Conservation (phyloP, 805 yeast species). For the Myxozyma mucilagina region DNA sequence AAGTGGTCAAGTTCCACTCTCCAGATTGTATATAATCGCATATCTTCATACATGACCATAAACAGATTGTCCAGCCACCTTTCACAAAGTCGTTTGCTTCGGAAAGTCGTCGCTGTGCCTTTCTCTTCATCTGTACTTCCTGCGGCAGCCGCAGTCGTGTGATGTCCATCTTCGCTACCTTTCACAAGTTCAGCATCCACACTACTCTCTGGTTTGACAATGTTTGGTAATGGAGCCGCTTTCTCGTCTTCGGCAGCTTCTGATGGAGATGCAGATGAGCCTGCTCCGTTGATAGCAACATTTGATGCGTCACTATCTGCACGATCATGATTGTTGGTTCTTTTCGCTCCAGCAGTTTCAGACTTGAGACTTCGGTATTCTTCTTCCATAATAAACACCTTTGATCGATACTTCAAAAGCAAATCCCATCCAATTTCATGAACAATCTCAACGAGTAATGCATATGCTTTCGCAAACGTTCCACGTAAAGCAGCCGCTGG, state of each 20-base stretch:
- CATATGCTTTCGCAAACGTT: conserved; percentile 63
- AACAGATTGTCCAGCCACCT: conserved; percentile 78
- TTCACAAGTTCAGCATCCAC: conserved; percentile 33
- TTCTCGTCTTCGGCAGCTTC: conserved; percentile 30
- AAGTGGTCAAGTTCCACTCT: conserved; percentile 87
- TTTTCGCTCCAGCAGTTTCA: conserved; percentile 21
- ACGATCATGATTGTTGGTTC: conserved; percentile 17
- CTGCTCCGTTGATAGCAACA: conserved; percentile 30
- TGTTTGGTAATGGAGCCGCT: conserved; percentile 5
- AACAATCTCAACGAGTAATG: conserved; percentile 66
- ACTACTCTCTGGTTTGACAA: conserved; percentile 31
- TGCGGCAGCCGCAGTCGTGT: conserved; percentile 9
- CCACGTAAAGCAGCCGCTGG: conserved; percentile 55
- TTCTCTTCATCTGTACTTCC: conserved; percentile 6
- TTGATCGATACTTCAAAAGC: conserved; percentile 62
- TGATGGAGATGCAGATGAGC: conserved; percentile 11
- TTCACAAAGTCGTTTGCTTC: conserved; percentile 63
- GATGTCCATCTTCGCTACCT: conserved; percentile 24
- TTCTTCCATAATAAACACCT: conserved; percentile 77
- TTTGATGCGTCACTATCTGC: conserved; percentile 28
- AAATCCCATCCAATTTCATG: conserved; percentile 81
- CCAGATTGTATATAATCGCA: conserved; percentile 80
- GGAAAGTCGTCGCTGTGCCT: conserved; percentile 30
- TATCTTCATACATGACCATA: conserved; percentile 66
- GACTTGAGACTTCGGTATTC: conserved; percentile 52